Base-by-base conservation (phyloP, 2,329 filamentous ascomycete species). In the Dactylellina drechsleri region DNA sequence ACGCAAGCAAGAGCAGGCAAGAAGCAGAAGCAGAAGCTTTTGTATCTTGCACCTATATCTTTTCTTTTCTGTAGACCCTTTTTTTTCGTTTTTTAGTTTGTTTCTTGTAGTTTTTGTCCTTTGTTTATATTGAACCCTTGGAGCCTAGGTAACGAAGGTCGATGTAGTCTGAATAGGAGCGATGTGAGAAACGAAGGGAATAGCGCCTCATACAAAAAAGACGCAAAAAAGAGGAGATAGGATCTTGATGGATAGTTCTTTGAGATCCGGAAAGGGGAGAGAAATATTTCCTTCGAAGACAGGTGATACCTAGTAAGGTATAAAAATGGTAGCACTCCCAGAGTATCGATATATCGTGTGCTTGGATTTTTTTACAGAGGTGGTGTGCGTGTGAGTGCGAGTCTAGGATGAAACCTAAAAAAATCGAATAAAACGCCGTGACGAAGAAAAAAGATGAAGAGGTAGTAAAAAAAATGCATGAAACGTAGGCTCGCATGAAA, bases 91-190 rank as follows among this genome's bases (percentile, higher is more conserved):
- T 31, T 36, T 36, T 36, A 36, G 31, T 36, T 40, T 62, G 45
- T 47, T 67, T 62, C 43, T 62, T 62, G 61, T 58, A 41, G 36
- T 13, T 62, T 72, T 65, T 60, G 47, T 56, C 47, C 54, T 64
- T 66, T 20, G 53, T 45, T 57, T 66, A 57, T 75, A 74, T 64
- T 45, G 71, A 75, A 75, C 71, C 71, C 71, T 65, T 75, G 71
- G 71, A 75, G 71, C 71, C 71, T 75, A 75, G 62, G 31, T 64
- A 75, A 68, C 23, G 71, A 52, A 75, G 53, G 71, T 75, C 64
- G 71, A 62, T 41, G 68, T 47, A 64, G 59, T 28, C 53, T 58
- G 36, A 53, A 49, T 45, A 40, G 28, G 26, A 62, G 58, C 66
- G 59, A 41, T 36, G 20, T 50, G 58, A 26, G 23, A 28, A 62